Evolutionary conservation across 192 early-diverging fungal genomes (phyloP).

Genomic region (Phycomyces nitens): DNA sequence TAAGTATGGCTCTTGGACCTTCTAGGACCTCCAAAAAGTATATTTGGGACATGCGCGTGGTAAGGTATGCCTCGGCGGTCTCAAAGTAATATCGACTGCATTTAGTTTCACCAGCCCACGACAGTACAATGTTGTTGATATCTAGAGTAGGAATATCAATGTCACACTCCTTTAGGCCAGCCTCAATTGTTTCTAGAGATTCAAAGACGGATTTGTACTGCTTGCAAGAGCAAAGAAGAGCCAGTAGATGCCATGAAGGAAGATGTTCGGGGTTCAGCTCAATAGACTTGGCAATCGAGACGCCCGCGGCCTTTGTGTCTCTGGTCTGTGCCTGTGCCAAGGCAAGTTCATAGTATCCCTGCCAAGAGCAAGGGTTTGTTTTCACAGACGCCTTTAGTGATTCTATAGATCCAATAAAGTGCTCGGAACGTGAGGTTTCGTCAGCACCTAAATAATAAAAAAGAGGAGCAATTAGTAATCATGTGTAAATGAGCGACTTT

Average conservation of each 20-base stretch:
- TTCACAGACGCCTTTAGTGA: slow-evolving; percentile 47
- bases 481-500: too few species aligned
- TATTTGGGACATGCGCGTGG: not conserved
- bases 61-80: slow-evolving; percentile 40
- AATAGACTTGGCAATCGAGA: slow-evolving; percentile 50
- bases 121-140: slow-evolving; percentile 19
- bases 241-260: slow-evolving; percentile 71
- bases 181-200: slow-evolving; percentile 59
- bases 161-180: slow-evolving; percentile 57
- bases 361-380: slow-evolving; percentile 44
- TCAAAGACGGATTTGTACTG: slow-evolving; percentile 55
- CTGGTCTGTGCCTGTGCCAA: slow-evolving; percentile 62
- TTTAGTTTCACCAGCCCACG: slow-evolving; percentile 43
- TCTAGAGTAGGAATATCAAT: not conserved
- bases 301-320: slow-evolving; percentile 53
- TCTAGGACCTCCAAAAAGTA: slow-evolving; percentile 32
- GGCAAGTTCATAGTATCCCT: slow-evolving; percentile 60
- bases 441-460: slow-evolving; percentile 6
- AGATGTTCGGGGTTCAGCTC: slow-evolving; percentile 51
- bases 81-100: slow-evolving; percentile 49
- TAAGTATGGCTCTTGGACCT: slow-evolving; percentile 31
- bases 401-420: slow-evolving; percentile 2
- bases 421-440: slow-evolving; percentile 7
- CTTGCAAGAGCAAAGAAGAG: slow-evolving; percentile 54
- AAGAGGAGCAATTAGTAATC: too few species aligned